Conservation (phyloP, 2,329 filamentous ascomycete species). For the Talaromyces verruculosus region DNA sequence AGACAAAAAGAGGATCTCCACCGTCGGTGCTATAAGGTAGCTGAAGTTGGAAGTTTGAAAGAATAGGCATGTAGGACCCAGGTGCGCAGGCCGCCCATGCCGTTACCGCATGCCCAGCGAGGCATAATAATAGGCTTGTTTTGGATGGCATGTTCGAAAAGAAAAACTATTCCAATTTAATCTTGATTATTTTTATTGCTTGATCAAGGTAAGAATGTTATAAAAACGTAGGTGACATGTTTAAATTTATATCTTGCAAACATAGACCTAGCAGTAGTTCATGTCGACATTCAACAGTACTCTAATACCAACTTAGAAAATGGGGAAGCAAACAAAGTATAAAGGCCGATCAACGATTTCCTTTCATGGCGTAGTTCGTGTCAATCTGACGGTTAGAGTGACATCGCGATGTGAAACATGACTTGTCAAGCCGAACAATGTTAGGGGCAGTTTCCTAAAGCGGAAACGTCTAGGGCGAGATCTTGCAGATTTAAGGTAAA, state of each 20-base stretch:
- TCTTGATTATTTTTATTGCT: too few relatives aligned
- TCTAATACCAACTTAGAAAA: background rate
- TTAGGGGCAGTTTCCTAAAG: slow-evolving; percentile 3
- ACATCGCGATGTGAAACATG: slow-evolving; percentile 4
- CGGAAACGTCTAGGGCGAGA: background rate
- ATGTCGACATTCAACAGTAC: background rate
- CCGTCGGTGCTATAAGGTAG: slow-evolving; percentile 37
- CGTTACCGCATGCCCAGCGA: background rate
- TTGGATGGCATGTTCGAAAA: background rate
- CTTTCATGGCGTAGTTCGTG: background rate
- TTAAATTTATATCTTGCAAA: background rate
- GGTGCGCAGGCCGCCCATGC: slow-evolving; percentile 13
- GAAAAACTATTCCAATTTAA: background rate
- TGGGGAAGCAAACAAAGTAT: background rate
- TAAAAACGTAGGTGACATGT: background rate
- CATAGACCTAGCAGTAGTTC: background rate
- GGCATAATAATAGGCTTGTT: background rate
- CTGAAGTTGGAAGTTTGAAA: slow-evolving; percentile 32
- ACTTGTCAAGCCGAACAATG: background rate
- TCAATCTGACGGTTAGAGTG: background rate
- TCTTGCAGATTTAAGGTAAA: too few relatives aligned
- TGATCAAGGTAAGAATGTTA: too few relatives aligned
- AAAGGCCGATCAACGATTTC: background rate
- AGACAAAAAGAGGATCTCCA: slow-evolving; percentile 33
- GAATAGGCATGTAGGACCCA: slow-evolving; percentile 24